These are phyloP conservation scores for Vickermania ingenoplastis DNA, from an alignment of 208 protist genomes.

Conservation along the genomic window DNA sequence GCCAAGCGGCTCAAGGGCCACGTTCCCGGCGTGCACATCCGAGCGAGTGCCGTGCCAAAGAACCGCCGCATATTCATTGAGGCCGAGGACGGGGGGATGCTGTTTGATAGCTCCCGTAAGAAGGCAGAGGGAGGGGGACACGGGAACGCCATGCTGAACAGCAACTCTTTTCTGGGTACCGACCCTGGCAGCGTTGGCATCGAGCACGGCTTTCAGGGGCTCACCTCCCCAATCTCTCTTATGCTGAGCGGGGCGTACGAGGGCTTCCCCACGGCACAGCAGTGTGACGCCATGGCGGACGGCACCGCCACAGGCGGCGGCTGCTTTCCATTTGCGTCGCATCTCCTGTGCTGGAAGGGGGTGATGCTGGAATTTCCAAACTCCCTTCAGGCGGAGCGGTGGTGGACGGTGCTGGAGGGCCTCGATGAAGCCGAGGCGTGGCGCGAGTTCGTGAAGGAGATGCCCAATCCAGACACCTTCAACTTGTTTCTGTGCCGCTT, in stretches of 20 bases:
- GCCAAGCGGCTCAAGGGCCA: neutral
- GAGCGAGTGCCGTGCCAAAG: neutral
- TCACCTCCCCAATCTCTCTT: neutral
- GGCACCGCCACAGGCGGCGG: neutral
- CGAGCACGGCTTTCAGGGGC: neutral
- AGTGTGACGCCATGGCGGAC: neutral
- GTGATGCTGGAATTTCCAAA: conserved; percentile 51
- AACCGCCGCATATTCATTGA: neutral
- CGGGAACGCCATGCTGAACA: neutral
- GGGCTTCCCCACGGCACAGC: neutral
- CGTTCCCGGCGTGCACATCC: neutral
- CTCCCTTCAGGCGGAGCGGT: conserved; percentile 59
- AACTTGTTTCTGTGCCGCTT: conserved; percentile 70
- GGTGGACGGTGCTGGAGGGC: conserved; percentile 40
- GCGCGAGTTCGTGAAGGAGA: conserved; percentile 38
- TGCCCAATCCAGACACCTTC: conserved; percentile 53
- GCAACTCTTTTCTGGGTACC: neutral
- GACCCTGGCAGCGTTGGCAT: neutral
- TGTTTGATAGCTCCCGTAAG: neutral
- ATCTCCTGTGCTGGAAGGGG: conserved; percentile 13
- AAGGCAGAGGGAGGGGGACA: neutral
- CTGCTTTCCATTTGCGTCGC: neutral
- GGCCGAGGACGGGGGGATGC: neutral
- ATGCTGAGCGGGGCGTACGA: neutral
- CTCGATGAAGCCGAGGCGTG: conserved; percentile 45